Percentiles rank a stretch among this genome's conserved stretches.
phyloP scores from a whole-genome alignment of 2,329 filamentous ascomycete genomes.

The Colletotrichum aenigma region DNA sequence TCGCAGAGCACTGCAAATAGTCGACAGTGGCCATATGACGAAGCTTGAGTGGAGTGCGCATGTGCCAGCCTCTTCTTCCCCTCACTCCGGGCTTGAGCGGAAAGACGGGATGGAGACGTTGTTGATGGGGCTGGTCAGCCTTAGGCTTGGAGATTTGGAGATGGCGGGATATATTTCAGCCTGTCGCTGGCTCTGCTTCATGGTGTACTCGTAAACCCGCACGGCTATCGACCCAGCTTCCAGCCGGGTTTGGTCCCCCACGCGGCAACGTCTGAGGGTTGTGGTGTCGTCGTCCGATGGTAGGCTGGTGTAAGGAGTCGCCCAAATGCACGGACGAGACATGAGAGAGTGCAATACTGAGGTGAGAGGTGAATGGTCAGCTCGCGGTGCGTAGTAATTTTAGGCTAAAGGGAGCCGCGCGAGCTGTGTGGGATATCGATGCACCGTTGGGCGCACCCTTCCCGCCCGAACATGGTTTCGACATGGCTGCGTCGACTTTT shows the following conservation, averaged over 20 bases:
- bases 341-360: background rate
- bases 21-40: background rate
- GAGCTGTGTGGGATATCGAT: background rate
- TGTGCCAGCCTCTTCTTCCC: background rate
- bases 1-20: background rate
- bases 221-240: background rate
- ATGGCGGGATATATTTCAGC: background rate
- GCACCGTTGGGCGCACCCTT: background rate
- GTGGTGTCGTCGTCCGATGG: conserved; percentile 9
- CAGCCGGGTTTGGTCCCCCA: conserved; percentile 3
- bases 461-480: background rate
- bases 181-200: background rate
- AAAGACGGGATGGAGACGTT: background rate
- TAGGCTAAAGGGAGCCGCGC: conserved; percentile 13
- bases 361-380: background rate
- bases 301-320: background rate
- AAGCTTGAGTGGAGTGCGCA: conserved; percentile 9
- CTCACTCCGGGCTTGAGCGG: background rate
- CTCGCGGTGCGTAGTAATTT: background rate
- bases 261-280: conserved; percentile 8
- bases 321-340: background rate
- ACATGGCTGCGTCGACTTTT: background rate
- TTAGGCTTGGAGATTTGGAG: conserved; percentile 8
- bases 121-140: conserved; percentile 11
- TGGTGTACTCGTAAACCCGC: background rate